A percentile compares a stretch with the other conserved stretches of the same genome.
Conservation (phyloP, 257 asterid species). For the Nemophila menziesii region DNA sequence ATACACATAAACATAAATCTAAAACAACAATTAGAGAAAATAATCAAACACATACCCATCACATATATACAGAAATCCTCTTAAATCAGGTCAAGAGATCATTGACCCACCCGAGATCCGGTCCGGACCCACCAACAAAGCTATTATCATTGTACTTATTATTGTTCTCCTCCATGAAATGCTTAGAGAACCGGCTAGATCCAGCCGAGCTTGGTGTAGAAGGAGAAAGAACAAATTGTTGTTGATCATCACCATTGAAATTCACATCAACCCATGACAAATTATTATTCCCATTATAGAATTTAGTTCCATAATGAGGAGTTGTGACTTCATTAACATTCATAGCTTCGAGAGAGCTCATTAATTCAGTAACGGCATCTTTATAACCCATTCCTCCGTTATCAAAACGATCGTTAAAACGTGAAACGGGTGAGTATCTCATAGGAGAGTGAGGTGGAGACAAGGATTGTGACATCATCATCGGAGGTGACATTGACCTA, state of each 20-base stretch:
- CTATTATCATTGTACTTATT: constrained; percentile 21
- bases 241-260: constrained; percentile 31
- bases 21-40: constrained; percentile 8
- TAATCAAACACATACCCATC: constrained; percentile 18
- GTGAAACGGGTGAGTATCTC: constrained; percentile 12
- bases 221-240: constrained; percentile 56
- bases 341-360: constrained; percentile 59
- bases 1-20: not conserved
- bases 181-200: constrained; percentile 24
- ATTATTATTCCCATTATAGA: constrained; percentile 3
- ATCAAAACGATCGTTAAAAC: constrained; percentile 14
- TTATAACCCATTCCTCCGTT: constrained; percentile 25
- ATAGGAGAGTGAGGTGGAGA: constrained; percentile 57
- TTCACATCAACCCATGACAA: constrained; percentile 45
- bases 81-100: constrained; percentile 59
- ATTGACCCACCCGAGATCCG: constrained; percentile 92
- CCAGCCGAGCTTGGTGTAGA: constrained; percentile 35
- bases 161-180: constrained; percentile 26
- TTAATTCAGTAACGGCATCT: constrained; percentile 46
- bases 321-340: constrained; percentile 12
- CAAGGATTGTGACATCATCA: constrained; percentile 36
- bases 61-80: constrained; percentile 5
- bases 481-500: constrained; percentile 29
- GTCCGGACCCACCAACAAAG: constrained; percentile 57
- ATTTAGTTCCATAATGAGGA: not conserved